Evolutionary conservation across 257 asterid species (phyloP), one percentile per base, ranked within the genome.

Genomic region (Solanum pinnatisectum): DNA sequence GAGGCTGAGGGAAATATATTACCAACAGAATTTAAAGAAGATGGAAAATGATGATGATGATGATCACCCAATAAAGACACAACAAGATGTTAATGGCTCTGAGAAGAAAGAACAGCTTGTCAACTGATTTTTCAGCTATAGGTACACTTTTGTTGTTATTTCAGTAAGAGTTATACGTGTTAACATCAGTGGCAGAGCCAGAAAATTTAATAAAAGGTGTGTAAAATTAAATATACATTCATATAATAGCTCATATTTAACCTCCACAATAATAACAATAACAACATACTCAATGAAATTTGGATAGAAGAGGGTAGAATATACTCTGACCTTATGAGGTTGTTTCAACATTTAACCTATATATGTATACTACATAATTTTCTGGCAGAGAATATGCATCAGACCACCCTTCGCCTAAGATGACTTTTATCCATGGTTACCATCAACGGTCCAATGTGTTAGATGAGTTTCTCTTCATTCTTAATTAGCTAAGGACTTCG

Each of bases 1-100:
- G 91, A 95, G 98, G 92, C 90, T 96, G 71, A 94, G 98, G 92
- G 94, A 93, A 90, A 79, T 95, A 63, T 96, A 93, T 89, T 93
- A 92, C 88, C 96, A 95, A 77, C 98, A 95, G 88, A 94, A 91
- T 84, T 11, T 92, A 88, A 95, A 95, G 94, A 95, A 96, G 88
- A 89, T 94, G 93, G 98, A 93, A 88, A 93, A 88, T 83, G 78
- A 71, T 33, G 78, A 70, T 25, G 33, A 65, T 68, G 23, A 32
- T 71, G 90, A 36, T 40, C 89, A 71, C 56, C 90, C 30, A 90
- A 88, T 91, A 44, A 90, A 92, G 56, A 89, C 93, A 84, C 96
- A 94, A 82, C 86, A 91, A 83, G 94, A 93, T 22, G 81, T 89
- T 6, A 90, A 90, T 79, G 84, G 81, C 77, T 76, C 93, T 83